These are phyloP conservation scores for Jacaranda copaia DNA, from an alignment of 257 asterid species.

Conservation along the genomic window DNA sequence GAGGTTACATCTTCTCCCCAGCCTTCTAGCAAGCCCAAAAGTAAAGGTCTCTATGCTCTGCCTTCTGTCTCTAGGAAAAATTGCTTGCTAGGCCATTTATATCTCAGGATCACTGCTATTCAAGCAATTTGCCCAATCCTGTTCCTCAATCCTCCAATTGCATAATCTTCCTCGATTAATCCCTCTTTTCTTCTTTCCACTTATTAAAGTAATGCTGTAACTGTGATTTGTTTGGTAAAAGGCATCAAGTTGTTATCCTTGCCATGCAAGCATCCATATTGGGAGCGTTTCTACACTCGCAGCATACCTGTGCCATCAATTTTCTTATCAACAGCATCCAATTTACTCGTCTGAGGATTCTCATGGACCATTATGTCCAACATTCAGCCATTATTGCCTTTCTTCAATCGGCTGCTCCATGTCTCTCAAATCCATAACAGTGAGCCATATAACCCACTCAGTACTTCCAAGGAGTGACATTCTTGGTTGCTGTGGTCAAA, in stretches of 20 bases:
- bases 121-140: background rate
- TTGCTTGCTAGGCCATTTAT: background rate
- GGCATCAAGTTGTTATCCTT: background rate
- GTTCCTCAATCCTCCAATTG: conserved; percentile 11
- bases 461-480: conserved; percentile 4
- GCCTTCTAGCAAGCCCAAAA: conserved; percentile 20
- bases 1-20: conserved; percentile 10
- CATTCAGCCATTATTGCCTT: background rate
- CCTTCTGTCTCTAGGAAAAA: conserved; percentile 7
- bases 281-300: background rate
- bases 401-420: background rate
- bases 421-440: background rate
- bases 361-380: background rate
- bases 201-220: background rate
- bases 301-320: background rate
- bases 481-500: background rate
- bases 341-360: background rate
- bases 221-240: conserved; percentile 2
- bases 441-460: background rate
- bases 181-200: background rate
- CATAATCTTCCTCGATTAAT: background rate
- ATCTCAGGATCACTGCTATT: conserved; percentile 11
- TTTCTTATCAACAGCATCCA: background rate
- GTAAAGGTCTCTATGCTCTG: conserved; percentile 18
- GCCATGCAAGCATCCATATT: background rate